Base-by-base conservation (phyloP, 2,329 filamentous ascomycete genomes). In the Xylaria polymorpha region DNA sequence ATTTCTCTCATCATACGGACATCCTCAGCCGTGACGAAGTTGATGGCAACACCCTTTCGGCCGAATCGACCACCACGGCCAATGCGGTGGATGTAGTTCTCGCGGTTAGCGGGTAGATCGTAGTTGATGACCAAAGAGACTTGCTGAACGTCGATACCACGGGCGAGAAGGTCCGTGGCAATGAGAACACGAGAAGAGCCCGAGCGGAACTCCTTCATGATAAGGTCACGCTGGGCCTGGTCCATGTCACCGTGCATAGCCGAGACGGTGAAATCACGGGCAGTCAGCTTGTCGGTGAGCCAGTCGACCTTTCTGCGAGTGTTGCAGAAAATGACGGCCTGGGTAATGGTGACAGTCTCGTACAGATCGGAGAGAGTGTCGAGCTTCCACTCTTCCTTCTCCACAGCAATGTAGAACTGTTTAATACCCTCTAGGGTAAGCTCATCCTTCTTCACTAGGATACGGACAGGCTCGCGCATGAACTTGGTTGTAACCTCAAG, bases 181-280 rank as follows among this genome's bases (percentile, higher is more conserved):
- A 99, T 99, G 80, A 99, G 88, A 77, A 99, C 96, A 92, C 96
- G 94, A 74, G 94, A 98, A 82, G 94, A 98, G 76, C 96, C 96
- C 76, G 94, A 97, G 80, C 96, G 94, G 92, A 99, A 99, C 88
- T 99, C 96, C 91, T 99, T 97, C 96, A 99, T 99, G 85, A 99
- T 99, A 81, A 97, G 88, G 84, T 98, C 96, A 90, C 96, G 94
- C 88, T 98, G 94, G 79, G 85, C 86, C 87, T 98, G 94, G 84
- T 97, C 94, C 96, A 99, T 99, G 81, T 99, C 96, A 83, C 96
- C 96, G 89, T 99, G 96, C 96, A 99, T 98, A 85, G 95, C 94
- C 46, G 95, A 98, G 83, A 99, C 96, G 73, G 96, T 98, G 88
- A 99, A 99, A 86, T 99, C 95, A 87, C 94, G 94, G 79, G 93